A percentile compares a stretch with the other conserved stretches of the same genome.
phyloP scores from a whole-genome alignment of 2,329 filamentous ascomycete genomes.

The Hypoxylon sp. region DNA sequence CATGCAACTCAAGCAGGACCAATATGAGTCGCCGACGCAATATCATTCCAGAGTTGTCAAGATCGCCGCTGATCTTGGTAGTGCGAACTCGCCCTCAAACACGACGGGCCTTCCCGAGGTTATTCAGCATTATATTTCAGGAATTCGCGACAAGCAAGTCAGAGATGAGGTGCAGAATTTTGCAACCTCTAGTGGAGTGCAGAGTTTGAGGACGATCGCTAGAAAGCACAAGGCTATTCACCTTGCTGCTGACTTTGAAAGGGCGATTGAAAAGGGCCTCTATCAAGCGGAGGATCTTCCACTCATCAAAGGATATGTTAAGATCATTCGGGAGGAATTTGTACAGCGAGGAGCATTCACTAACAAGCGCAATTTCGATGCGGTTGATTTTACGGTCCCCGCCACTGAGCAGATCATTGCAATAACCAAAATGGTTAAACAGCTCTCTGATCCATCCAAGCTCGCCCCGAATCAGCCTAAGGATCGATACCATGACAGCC shows the following conservation, averaged over 20 bases:
- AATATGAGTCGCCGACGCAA: constrained; percentile 65
- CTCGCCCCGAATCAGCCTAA: constrained; percentile 66
- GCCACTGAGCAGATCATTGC: constrained; percentile 54
- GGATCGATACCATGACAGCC: constrained; percentile 69
- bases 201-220: constrained; percentile 60
- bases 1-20: constrained; percentile 67
- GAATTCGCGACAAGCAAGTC: constrained; percentile 65
- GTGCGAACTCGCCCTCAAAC: constrained; percentile 43
- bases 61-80: constrained; percentile 58
- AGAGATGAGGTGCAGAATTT: constrained; percentile 61
- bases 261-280: constrained; percentile 64
- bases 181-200: constrained; percentile 42
- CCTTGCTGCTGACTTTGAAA: constrained; percentile 69
- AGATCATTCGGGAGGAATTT: constrained; percentile 63
- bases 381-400: constrained; percentile 57
- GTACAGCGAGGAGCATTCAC: constrained; percentile 39
- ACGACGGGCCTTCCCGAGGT: constrained; percentile 42
- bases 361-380: constrained; percentile 29
- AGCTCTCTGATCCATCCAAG: constrained; percentile 65
- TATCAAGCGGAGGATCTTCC: constrained; percentile 59
- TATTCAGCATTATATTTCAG: constrained; percentile 64
- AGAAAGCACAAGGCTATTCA: constrained; percentile 70
- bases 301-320: constrained; percentile 65
- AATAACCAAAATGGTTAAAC: constrained; percentile 61
- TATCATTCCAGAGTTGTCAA: constrained; percentile 65